phyloP scores from a whole-genome alignment of 2,329 filamentous ascomycete species.

The Hypoxylon sp. region DNA sequence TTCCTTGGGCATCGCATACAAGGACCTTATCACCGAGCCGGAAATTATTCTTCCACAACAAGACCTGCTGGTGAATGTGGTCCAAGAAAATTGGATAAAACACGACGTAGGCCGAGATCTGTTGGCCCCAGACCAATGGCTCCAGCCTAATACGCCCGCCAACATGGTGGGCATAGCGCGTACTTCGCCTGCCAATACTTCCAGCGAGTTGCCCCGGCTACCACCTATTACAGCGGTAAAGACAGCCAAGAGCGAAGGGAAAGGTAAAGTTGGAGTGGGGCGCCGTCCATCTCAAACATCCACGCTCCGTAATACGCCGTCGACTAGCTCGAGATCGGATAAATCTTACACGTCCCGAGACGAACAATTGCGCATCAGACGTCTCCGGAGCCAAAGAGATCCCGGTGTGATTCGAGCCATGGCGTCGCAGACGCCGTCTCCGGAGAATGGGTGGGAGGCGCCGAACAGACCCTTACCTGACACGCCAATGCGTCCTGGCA shows the following conservation, averaged over 20 bases:
- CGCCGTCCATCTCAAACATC: slow-evolving; percentile 36
- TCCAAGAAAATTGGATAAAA: slow-evolving; percentile 46
- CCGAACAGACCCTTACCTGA: slow-evolving; percentile 44
- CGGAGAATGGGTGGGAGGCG: slow-evolving; percentile 36
- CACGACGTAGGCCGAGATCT: slow-evolving; percentile 42
- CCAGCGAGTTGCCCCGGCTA: slow-evolving; percentile 43
- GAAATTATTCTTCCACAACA: slow-evolving; percentile 12
- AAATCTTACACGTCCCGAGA: slow-evolving; percentile 42
- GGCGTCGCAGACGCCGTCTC: slow-evolving; percentile 44
- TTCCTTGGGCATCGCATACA: slow-evolving; percentile 52
- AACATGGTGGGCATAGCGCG: slow-evolving; percentile 39
- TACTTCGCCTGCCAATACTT: slow-evolving; percentile 31
- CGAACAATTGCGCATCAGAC: slow-evolving; percentile 39
- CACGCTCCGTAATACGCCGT: slow-evolving; percentile 39
- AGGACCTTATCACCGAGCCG: slow-evolving; percentile 46
- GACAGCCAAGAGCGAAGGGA: slow-evolving; percentile 37
- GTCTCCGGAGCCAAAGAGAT: slow-evolving; percentile 40
- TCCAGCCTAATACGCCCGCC: slow-evolving; percentile 34
- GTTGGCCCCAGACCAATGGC: slow-evolving; percentile 48
- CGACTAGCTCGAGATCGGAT: slow-evolving; percentile 38
- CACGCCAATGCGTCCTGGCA: slow-evolving; percentile 43
- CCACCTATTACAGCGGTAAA: slow-evolving; percentile 34
- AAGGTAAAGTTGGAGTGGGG: slow-evolving; percentile 21
- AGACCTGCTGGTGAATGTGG: slow-evolving; percentile 14
- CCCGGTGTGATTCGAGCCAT: slow-evolving; percentile 37